A percentile compares a stretch with the other conserved stretches of the same genome.
Conservation (phyloP, 768 basidiomycete species). For the Termitomyces sp. region DNA sequence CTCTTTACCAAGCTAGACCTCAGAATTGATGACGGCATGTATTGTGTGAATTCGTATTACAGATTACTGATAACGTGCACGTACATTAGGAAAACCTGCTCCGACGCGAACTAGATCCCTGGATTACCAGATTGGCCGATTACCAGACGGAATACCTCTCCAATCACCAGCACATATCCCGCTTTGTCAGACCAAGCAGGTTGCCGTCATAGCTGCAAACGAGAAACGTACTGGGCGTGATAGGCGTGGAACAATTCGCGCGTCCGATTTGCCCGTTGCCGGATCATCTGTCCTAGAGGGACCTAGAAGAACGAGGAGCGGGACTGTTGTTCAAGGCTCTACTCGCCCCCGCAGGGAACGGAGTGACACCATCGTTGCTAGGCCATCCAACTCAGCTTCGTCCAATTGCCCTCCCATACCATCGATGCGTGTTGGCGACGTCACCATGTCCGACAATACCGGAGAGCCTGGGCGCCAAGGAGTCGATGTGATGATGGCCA, state of each 20-base stretch:
- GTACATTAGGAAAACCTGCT: conserved; percentile 1
- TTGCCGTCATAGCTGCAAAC: neutral
- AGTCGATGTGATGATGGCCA: conserved; percentile 18
- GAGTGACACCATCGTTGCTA: conserved; percentile 15
- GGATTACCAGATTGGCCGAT: conserved; percentile 5
- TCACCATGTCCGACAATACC: conserved; percentile 3
- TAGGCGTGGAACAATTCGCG: conserved; percentile 47
- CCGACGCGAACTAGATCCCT: conserved; percentile 9
- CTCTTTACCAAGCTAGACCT: conserved; percentile 16
- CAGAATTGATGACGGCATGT: conserved; percentile 7
- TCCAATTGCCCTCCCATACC: conserved; percentile 4
- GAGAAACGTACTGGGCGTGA: conserved; percentile 18
- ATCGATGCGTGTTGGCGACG: neutral
- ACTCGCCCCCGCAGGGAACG: conserved; percentile 15
- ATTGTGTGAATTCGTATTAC: neutral
- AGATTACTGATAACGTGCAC: neutral
- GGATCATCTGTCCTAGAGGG: conserved; percentile 8
- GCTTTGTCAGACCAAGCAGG: conserved; percentile 1
- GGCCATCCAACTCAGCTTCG: conserved; percentile 5
- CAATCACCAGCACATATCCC: conserved; percentile 12
- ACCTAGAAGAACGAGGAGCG: conserved; percentile 41
- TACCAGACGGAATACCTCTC: conserved; percentile 1
- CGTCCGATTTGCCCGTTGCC: conserved; percentile 33
- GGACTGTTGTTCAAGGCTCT: conserved; percentile 32
- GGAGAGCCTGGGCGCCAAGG: conserved; percentile 5